Base-by-base conservation (phyloP, 2,329 filamentous ascomycete genomes). In the Trichophyton simii region DNA sequence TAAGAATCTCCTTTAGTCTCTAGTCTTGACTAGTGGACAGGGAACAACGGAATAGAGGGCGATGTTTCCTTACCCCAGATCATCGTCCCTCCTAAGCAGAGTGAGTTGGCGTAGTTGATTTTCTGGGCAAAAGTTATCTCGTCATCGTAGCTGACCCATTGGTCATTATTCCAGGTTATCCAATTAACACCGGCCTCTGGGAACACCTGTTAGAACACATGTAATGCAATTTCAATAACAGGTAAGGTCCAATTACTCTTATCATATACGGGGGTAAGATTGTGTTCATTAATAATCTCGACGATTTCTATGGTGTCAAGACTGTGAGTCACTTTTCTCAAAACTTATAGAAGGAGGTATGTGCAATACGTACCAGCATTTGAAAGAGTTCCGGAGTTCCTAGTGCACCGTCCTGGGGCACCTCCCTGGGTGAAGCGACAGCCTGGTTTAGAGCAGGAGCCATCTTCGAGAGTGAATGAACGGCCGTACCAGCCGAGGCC, bases 401-500 rank as follows among this genome's bases (percentile, higher is more conserved):
- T 63, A 2, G 68, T 68, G 61, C 73, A 75, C 8, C 59, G 60
- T 2, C 73, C 72, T 20, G 68, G 60, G 5, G 65, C 65, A 31
- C 62, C 67, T 34, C 65, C 59, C 25, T 66, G 60, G n/a, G 59
- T 57, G 44, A 70, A 69, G 6, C 66, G 63, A 61, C 67, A 68
- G 18, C 68, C 62, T n/a, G 67, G 70, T 11, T 31, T 46, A 46
- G 42, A 46, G 9, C 42, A 46, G 58, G 52, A 69, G 69, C 65
- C 66, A 31, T 42, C 38, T 42, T 42, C 38, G 13, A 69, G 2
- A 73, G 28, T 28, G 73, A 68, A 34, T 13, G 76, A 73, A 3
- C 78, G 70, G 0, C 78, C 79, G 59, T 82, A 82, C 57, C 72
- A 73, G 0, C 77, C 77, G 0, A 80, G 60, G 0, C 79, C 80